Conservation (phyloP, 2,329 filamentous ascomycete species). For the Trichophyton simii region DNA sequence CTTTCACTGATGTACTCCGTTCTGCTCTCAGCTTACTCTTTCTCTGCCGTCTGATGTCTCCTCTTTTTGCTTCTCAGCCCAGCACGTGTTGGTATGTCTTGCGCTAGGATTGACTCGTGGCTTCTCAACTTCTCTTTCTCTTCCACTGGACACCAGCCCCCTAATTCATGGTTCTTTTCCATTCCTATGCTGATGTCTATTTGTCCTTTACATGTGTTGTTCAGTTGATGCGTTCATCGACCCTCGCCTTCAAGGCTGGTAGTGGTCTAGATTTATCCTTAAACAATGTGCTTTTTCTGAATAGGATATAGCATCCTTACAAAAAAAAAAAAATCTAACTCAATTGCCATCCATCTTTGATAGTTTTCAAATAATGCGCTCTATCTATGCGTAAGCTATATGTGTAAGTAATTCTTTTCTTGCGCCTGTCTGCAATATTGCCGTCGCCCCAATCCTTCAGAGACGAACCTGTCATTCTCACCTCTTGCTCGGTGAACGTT, state of each 20-base stretch:
- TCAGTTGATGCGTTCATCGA: background rate
- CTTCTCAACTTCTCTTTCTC: constrained; percentile 14
- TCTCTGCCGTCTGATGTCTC: constrained; percentile 29
- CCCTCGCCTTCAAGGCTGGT: background rate
- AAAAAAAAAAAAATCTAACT: background rate
- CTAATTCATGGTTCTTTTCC: constrained; percentile 5
- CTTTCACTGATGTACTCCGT: background rate
- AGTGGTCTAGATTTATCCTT: background rate
- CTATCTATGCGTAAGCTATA: too few species aligned
- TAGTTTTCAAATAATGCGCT: too few species aligned
- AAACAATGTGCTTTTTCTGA: background rate
- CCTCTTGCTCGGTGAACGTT: too few species aligned
- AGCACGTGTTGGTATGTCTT: background rate
- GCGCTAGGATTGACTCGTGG: constrained; percentile 40
- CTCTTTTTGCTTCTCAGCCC: constrained; percentile 15
- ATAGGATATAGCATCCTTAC: background rate
- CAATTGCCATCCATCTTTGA: background rate
- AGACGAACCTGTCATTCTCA: too few species aligned
- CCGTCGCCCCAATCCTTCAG: too few species aligned
- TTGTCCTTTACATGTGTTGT: background rate
- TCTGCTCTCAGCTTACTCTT: constrained; percentile 34
- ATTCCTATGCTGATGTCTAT: constrained; percentile 5
- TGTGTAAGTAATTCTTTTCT: too few species aligned
- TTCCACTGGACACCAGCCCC: constrained; percentile 1
- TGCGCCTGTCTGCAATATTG: too few species aligned